These are phyloP conservation scores for Discostella pseudostelligera DNA, from an alignment of 108 stramenopile species.

Conservation along the genomic window DNA sequence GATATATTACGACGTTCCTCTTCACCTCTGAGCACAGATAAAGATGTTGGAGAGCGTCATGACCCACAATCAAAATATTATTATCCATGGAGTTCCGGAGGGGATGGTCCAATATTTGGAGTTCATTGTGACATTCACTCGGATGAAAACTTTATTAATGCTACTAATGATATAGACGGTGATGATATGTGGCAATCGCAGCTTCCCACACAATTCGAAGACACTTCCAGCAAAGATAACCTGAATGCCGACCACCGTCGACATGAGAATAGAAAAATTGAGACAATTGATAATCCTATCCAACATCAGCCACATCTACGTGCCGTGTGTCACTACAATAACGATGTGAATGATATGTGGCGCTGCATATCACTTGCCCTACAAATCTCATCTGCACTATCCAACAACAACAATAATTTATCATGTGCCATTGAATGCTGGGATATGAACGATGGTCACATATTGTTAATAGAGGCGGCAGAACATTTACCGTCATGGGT, in stretches of 20 bases:
- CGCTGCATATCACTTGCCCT: constrained; percentile 45
- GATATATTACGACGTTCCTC: constrained; percentile 13
- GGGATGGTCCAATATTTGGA: constrained; percentile 80
- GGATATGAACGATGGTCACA: constrained; percentile 75
- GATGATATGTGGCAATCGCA: constrained; percentile 37
- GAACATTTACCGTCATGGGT: constrained; percentile 67
- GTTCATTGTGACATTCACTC: constrained; percentile 35
- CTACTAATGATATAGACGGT: constrained; percentile 20
- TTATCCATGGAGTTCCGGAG: constrained; percentile 61
- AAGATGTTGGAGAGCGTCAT: neutral
- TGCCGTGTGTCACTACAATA: constrained; percentile 60
- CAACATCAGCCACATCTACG: constrained; percentile 60
- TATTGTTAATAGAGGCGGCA: constrained; percentile 73
- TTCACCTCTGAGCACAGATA: neutral
- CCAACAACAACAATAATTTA: constrained; percentile 8
- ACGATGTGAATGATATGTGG: constrained; percentile 64
- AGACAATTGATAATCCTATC: neutral
- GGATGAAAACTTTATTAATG: constrained; percentile 10
- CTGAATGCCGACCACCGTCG: neutral
- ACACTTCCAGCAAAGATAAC: neutral
- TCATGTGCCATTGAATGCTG: constrained; percentile 56
- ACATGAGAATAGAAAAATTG: neutral
- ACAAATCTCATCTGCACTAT: constrained; percentile 36
- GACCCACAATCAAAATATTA: constrained; percentile 6
- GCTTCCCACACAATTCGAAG: neutral